Evolutionary conservation across 805 yeast species (phyloP).

Genomic region (Lachancea cidri): DNA sequence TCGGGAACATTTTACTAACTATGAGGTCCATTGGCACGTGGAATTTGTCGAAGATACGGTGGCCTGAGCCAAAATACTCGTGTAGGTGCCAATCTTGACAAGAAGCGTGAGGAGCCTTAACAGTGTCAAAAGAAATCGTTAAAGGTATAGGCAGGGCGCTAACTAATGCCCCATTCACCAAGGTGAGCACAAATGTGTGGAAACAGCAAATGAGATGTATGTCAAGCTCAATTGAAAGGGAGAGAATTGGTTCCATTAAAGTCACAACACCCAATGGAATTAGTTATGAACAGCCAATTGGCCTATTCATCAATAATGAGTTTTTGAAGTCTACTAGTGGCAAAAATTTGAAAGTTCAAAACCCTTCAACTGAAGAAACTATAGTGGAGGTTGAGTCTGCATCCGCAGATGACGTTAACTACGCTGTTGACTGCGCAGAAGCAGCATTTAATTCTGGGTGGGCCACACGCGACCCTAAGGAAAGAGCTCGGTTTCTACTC

Average conservation of each 20-base stretch:
- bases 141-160: neutral
- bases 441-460: slow-evolving; percentile 55
- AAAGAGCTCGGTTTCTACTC: slow-evolving; percentile 46
- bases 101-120: neutral
- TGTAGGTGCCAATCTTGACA: neutral
- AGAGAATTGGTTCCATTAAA: slow-evolving; percentile 21
- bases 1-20: neutral
- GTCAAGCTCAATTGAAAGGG: neutral
- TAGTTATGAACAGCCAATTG: slow-evolving; percentile 74
- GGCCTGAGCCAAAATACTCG: neutral
- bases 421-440: slow-evolving; percentile 64
- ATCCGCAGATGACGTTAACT: slow-evolving; percentile 57
- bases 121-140: neutral
- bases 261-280: slow-evolving; percentile 62
- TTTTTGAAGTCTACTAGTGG: slow-evolving; percentile 55
- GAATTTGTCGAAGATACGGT: neutral
- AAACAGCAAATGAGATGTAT: neutral
- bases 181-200: neutral
- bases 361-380: slow-evolving; percentile 60
- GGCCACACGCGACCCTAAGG: slow-evolving; percentile 54
- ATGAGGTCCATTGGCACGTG: neutral
- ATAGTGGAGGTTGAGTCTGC: slow-evolving; percentile 57
- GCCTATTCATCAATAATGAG: slow-evolving; percentile 84
- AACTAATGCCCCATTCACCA: neutral
- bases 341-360: slow-evolving; percentile 49